Percentiles rank a stretch among this genome's conserved stretches.
These are phyloP conservation scores for Colletotrichum neosansevieriae DNA, from an alignment of 2,329 filamentous ascomycete species.

Conservation along the genomic window DNA sequence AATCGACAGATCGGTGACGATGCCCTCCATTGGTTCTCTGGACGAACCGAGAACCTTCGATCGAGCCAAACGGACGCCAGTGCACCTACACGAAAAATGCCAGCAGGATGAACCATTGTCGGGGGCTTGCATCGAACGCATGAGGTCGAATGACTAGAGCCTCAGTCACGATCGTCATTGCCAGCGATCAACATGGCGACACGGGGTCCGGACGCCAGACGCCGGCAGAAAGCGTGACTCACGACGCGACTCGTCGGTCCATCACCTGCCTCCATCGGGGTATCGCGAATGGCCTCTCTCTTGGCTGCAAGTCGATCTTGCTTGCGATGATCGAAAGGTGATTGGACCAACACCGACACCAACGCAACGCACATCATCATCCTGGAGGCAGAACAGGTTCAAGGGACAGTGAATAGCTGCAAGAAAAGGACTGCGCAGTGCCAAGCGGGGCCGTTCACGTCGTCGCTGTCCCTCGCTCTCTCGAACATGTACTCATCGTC, in stretches of 20 bases:
- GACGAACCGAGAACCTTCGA: conserved; percentile 9
- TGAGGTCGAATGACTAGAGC: conserved; percentile 9
- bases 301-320: conserved; percentile 31
- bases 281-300: conserved; percentile 17
- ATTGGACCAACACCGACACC: conserved; percentile 14
- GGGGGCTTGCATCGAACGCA: conserved; percentile 24
- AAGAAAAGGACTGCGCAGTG: conserved; percentile 37
- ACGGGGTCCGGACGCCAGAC: conserved; percentile 19
- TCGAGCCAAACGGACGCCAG: conserved; percentile 14
- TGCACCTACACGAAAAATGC: not conserved
- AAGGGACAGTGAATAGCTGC: conserved; percentile 20
- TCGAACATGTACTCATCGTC: not conserved
- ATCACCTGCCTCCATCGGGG: conserved; percentile 26
- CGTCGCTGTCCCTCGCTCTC: conserved; percentile 9
- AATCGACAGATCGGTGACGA: conserved; percentile 33
- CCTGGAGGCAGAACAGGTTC: conserved; percentile 24
- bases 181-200: conserved; percentile 18
- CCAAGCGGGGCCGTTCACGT: conserved; percentile 25
- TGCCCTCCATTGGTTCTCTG: conserved; percentile 15
- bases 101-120: not conserved
- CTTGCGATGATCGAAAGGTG: conserved; percentile 5
- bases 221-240: conserved; percentile 32
- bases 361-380: conserved; percentile 35
- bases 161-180: conserved; percentile 20
- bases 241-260: conserved; percentile 24